Evolutionary conservation across 768 basidiomycete genomes (phyloP).

Genomic region (Dentipellis sp.): DNA sequence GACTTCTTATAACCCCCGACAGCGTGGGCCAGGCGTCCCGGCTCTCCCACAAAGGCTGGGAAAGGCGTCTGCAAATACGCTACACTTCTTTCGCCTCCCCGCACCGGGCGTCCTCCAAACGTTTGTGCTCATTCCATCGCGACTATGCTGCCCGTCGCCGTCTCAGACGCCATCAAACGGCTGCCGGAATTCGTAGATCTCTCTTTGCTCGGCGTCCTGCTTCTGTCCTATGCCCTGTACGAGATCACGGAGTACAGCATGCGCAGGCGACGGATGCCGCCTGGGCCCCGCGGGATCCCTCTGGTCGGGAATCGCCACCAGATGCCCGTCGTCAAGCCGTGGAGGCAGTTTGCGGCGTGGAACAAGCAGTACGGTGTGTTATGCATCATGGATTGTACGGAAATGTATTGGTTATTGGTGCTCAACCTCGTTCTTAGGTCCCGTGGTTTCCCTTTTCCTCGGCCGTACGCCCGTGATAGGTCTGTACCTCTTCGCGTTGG

Average conservation of each 20-base stretch:
- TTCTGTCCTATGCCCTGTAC: not conserved
- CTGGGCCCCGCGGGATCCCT: constrained; percentile 35
- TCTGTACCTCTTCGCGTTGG: constrained; percentile 8
- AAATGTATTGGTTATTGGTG: not conserved
- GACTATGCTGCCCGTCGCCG: no score
- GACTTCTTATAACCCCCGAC: no score
- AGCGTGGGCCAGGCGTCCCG: no score
- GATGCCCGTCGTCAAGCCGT: constrained; percentile 36
- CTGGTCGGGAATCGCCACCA: constrained; percentile 38
- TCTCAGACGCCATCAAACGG: no score
- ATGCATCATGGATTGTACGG: not conserved
- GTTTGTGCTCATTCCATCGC: no score
- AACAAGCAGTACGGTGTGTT: constrained; percentile 33
- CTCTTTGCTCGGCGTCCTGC: not conserved
- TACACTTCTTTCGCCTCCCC: no score
- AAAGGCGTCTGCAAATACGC: no score
- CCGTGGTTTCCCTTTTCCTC: constrained; percentile 32
- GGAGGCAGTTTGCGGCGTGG: constrained; percentile 41
- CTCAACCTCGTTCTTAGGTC: constrained; percentile 19
- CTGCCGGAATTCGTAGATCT: not conserved
- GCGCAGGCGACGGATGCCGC: constrained; percentile 27
- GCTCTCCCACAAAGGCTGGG: no score
- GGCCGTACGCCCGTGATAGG: constrained; percentile 35
- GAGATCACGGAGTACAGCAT: not conserved
- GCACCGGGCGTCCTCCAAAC: no score